Evolutionary conservation across 352 stramenopile species (phyloP), one percentile per base, ranked within the genome.

Genomic region (Globisporangium middletonii): DNA sequence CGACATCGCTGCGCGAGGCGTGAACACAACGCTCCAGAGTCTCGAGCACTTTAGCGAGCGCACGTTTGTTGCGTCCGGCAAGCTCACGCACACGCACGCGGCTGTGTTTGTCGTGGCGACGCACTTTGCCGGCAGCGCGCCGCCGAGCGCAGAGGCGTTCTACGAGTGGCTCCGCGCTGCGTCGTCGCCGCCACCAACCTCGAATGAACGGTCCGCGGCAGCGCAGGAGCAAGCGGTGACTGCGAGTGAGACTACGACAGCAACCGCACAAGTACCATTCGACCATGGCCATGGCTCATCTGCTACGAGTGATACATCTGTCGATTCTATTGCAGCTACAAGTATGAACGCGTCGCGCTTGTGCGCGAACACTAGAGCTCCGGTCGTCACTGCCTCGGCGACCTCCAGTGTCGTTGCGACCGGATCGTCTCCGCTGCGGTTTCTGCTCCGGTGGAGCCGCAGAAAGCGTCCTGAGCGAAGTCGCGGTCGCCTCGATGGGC

Each of bases 51-150:
- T 97, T 45, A 59, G 89, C 15, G 55, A 59, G 0, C 44, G 60
- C 0, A 35, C 30, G 15, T 74, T 76, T 27, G n/a, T 57, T 3
- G 28, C 18, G 19, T 67, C 73, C 11, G 73, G 83, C 15, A 63
- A 42, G n/a, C 63, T 64, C 59, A 50, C 15, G 23, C 27, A 37
- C 30, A 54, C 59, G 42, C 63, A 58, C 41, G 58, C 78, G 28
- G 87, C 79, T 13, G 71, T 98, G 19, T 97, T 98, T 58, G 65
- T 98, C n/a, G 79, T 98, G 35, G 83, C 96, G 2, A 99, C 96
- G 0, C 97, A 98, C 62, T 94, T 95, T 44, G 94, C 97, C 55
- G 96, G 96, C 8, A 94, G 98, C 58, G 80, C 95, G 16, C 96
- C 95, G 7, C 94, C 98, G 57, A 98, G 97, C 68, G 89, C 95